These are phyloP conservation scores for Entomophthora muscae DNA, from an alignment of 371 early-diverging fungal species.

Conservation along the genomic window DNA sequence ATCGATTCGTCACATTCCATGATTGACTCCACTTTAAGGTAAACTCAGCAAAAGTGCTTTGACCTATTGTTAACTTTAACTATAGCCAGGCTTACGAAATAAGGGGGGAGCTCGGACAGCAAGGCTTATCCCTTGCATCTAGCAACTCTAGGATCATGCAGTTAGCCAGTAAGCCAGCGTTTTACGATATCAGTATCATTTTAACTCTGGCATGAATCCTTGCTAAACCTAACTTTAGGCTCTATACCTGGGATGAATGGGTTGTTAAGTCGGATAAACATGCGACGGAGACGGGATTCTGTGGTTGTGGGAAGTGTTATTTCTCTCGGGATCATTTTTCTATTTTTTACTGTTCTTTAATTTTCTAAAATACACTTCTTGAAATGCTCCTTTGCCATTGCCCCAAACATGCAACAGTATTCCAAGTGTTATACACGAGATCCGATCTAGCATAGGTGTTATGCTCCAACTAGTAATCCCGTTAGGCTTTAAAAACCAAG, in stretches of 20 bases:
- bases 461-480: too few species aligned
- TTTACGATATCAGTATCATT: too few species aligned
- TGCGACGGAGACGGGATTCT: background rate
- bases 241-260: background rate
- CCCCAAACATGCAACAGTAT: too few species aligned
- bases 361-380: too few species aligned
- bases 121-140: background rate
- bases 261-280: background rate
- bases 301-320: background rate
- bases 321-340: background rate
- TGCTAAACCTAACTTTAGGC: too few species aligned
- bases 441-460: too few species aligned
- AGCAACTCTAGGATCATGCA: background rate
- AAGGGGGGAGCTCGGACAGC: background rate
- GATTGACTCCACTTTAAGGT: background rate
- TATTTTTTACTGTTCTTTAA: background rate
- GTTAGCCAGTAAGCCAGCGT: background rate
- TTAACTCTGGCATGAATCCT: too few species aligned
- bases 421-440: too few species aligned
- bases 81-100: background rate
- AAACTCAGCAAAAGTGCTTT: too few species aligned
- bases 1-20: background rate
- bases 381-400: too few species aligned
- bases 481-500: too few species aligned
- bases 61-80: too few species aligned